Percentiles rank a stretch among this genome's conserved stretches.
These are phyloP conservation scores for Saccharomycopsis capsularis DNA, from an alignment of 805 yeast genomes.

Conservation along the genomic window DNA sequence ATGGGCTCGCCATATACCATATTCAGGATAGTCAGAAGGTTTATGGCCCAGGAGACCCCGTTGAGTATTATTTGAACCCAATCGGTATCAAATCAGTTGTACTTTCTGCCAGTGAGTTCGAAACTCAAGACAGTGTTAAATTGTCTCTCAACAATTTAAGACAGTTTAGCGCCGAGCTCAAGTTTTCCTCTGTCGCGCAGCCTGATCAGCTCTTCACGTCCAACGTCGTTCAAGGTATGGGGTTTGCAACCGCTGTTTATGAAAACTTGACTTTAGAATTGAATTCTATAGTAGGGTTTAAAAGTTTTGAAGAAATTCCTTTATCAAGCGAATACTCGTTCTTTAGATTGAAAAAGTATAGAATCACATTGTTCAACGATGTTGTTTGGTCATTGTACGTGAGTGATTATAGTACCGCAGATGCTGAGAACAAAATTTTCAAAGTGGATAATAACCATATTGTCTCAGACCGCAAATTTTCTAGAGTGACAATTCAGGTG, in stretches of 20 bases:
- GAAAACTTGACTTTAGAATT: slow-evolving; percentile 39
- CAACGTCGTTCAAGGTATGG: slow-evolving; percentile 51
- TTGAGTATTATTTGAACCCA: slow-evolving; percentile 48
- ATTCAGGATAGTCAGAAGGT: slow-evolving; percentile 50
- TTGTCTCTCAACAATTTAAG: slow-evolving; percentile 43
- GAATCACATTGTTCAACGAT: slow-evolving; percentile 43
- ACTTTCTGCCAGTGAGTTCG: slow-evolving; percentile 38
- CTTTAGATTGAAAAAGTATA: slow-evolving; percentile 40
- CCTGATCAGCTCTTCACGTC: slow-evolving; percentile 26
- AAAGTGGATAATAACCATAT: slow-evolving; percentile 31
- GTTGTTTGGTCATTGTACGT: slow-evolving; percentile 48
- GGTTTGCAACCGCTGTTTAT: slow-evolving; percentile 45
- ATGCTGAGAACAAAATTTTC: slow-evolving; percentile 27
- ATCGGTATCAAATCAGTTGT: slow-evolving; percentile 48
- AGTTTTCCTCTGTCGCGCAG: slow-evolving; percentile 34
- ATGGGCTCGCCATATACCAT: slow-evolving; percentile 61
- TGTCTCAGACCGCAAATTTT: slow-evolving; percentile 35
- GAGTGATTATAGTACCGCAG: slow-evolving; percentile 27
- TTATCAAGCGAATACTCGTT: slow-evolving; percentile 33
- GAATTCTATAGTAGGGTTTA: slow-evolving; percentile 41
- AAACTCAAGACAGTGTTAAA: slow-evolving; percentile 29
- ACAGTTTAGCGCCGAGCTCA: slow-evolving; percentile 31
- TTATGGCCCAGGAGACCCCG: slow-evolving; percentile 48
- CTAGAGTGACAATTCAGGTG: slow-evolving; percentile 42
- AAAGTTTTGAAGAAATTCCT: slow-evolving; percentile 30